These are phyloP conservation scores for Pythium utonaiense DNA, from an alignment of 352 stramenopile species.

Conservation along the genomic window DNA sequence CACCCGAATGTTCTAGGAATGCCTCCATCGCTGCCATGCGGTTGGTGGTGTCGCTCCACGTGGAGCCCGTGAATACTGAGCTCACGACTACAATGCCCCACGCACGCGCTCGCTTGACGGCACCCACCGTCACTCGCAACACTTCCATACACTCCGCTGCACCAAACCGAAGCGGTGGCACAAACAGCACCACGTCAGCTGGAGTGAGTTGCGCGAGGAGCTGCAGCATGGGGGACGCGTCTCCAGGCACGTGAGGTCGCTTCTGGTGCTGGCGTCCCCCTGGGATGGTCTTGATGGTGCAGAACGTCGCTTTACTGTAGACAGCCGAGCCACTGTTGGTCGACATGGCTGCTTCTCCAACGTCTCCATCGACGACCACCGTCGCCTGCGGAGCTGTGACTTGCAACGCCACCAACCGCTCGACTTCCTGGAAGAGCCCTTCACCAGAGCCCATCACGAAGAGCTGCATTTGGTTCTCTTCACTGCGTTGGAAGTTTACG, in stretches of 20 bases:
- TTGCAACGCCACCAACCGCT: constrained; percentile 55
- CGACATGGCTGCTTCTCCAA: constrained; percentile 52
- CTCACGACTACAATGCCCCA: constrained; percentile 77
- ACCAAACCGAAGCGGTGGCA: constrained; percentile 58
- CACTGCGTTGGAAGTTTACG: constrained; percentile 41
- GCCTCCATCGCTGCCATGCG: constrained; percentile 62
- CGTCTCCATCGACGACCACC: constrained; percentile 8
- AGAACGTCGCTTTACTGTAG: constrained; percentile 71
- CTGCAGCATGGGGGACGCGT: constrained; percentile 44
- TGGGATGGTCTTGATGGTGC: constrained; percentile 54
- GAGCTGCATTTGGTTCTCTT: constrained; percentile 70
- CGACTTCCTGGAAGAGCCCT: constrained; percentile 62
- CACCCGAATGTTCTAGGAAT: constrained; percentile 50
- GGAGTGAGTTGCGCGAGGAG: constrained; percentile 58
- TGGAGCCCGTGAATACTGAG: constrained; percentile 47
- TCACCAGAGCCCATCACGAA: constrained; percentile 79
- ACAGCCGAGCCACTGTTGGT: constrained; percentile 28
- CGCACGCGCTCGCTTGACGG: constrained; percentile 39
- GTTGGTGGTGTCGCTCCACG: constrained; percentile 37
- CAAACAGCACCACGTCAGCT: constrained; percentile 67
- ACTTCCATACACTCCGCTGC: constrained; percentile 50
- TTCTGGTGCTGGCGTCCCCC: constrained; percentile 8
- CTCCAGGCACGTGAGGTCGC: constrained; percentile 28
- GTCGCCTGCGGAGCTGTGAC: constrained; percentile 45
- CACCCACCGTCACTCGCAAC: constrained; percentile 46